These are phyloP conservation scores for Aureobasidium sp. DNA, from an alignment of 2,329 filamentous ascomycete species.

Conservation along the genomic window DNA sequence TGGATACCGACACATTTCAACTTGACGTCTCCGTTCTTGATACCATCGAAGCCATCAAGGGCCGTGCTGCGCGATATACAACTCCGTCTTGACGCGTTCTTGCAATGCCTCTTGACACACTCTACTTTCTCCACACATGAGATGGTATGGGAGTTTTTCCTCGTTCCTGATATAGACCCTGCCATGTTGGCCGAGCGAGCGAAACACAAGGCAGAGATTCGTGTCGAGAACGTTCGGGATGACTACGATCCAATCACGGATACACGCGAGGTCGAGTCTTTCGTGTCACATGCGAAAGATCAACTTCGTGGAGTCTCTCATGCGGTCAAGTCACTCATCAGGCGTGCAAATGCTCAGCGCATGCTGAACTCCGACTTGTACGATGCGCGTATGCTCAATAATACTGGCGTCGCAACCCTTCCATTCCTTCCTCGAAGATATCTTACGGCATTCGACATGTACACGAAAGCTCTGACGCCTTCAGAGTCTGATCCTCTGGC, in stretches of 20 bases:
- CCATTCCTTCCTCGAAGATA: conserved; percentile 62
- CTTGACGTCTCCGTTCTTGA: conserved; percentile 79
- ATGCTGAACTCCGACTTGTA: conserved; percentile 58
- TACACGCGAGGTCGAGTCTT: conserved; percentile 81
- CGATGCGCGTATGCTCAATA: conserved; percentile 52
- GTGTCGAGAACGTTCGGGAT: conserved; percentile 76
- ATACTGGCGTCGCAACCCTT: conserved; percentile 42
- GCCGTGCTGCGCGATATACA: conserved; percentile 83
- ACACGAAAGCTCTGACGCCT: conserved; percentile 55
- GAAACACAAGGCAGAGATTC: conserved; percentile 72
- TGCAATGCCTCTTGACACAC: conserved; percentile 77
- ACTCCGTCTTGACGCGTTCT: conserved; percentile 72
- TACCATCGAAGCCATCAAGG: conserved; percentile 83
- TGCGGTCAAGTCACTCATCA: conserved; percentile 71
- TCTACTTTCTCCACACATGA: conserved; percentile 93
- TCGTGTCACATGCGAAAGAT: conserved; percentile 83
- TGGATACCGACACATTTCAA: conserved; percentile 78
- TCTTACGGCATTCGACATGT: conserved; percentile 61
- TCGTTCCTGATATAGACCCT: conserved; percentile 86
- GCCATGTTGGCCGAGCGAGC: conserved; percentile 86
- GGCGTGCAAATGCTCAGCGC: conserved; percentile 65
- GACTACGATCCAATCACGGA: conserved; percentile 76
- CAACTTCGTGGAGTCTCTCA: conserved; percentile 79
- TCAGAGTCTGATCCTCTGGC: conserved; percentile 65
- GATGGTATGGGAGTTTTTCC: conserved; percentile 97